Evolutionary conservation across 129 eudicot genomes (phyloP), one percentile per base, ranked within the genome.

Genomic region (Erigeron canadensis): DNA sequence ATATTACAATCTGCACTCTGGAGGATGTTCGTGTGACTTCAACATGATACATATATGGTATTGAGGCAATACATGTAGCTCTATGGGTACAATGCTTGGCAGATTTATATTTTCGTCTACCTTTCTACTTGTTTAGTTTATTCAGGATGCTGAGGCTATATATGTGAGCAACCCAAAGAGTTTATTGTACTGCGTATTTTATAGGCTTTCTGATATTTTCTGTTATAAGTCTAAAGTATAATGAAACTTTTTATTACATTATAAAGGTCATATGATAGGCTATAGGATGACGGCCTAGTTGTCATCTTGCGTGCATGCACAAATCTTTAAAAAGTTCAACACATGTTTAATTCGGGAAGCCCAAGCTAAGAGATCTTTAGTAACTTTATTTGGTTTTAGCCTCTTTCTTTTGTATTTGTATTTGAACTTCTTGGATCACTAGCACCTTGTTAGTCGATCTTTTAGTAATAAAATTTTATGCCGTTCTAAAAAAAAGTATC

Each of bases 51-150:
- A 75, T 79, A 80, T 67, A 56, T 71, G 78, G 60, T 83, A 50
- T 83, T 45, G 80, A 79, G 77, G 77, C 78, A 76, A 76, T 75
- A 63, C 63, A 38, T 77, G 42, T 41, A 38, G 68, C 73, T 55
- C 66, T 60, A 62, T 57, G 13, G 51, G 50, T 66, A 53, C 44
- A 75, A 51, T 70, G 21, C 70, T 51, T 61, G 41, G 42, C 43
- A 44, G 60, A 55, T 54, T 62, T 61, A 15, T 34, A 34, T 34
- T n/a, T 37, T 37, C 6, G 11, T 16, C 6, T 74, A 69, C 70
- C 3, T 43, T 28, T 48, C 56, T 17, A 5, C 39, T 51, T 41
- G 8, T 10, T 38, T 6, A 22, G 69, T 59, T 67, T 74, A 28
- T 56, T 40, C 56, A 5, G 16, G 45, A 13, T 67, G 38, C 7